phyloP scores from a whole-genome alignment of 305 asterid species.

The Solanum chacoense region DNA sequence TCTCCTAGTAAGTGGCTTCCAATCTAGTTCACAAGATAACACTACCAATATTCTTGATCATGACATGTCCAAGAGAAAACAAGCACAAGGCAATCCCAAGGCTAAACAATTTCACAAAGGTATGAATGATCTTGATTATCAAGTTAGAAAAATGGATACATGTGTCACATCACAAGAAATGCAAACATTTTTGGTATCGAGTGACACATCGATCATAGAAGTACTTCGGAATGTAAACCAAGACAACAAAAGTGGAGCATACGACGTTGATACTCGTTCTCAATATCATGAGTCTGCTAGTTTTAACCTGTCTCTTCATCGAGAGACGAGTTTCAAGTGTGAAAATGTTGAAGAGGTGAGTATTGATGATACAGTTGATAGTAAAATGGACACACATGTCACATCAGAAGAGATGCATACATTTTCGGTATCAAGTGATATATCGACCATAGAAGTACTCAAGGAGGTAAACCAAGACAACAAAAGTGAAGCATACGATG shows the following conservation, averaged over 20 bases:
- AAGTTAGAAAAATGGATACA: background rate
- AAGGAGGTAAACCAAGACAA: background rate
- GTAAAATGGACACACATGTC: background rate
- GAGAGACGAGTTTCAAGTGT: background rate
- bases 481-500: background rate
- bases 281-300: background rate
- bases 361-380: background rate
- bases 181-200: background rate
- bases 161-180: background rate
- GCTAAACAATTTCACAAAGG: background rate
- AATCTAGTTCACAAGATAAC: background rate
- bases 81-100: background rate
- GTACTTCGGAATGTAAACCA: background rate
- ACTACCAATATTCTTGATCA: background rate
- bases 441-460: background rate
- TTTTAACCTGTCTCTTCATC: background rate
- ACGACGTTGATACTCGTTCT: background rate
- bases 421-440: background rate
- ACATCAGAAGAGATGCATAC: background rate
- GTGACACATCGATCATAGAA: background rate
- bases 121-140: background rate
- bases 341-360: background rate
- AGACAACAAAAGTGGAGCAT: background rate
- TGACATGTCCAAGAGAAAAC: background rate
- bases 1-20: slow-evolving; percentile 18